Evolutionary conservation across 805 yeast species (phyloP), one percentile per base, ranked within the genome.

Genomic region (Komagataella populi): DNA sequence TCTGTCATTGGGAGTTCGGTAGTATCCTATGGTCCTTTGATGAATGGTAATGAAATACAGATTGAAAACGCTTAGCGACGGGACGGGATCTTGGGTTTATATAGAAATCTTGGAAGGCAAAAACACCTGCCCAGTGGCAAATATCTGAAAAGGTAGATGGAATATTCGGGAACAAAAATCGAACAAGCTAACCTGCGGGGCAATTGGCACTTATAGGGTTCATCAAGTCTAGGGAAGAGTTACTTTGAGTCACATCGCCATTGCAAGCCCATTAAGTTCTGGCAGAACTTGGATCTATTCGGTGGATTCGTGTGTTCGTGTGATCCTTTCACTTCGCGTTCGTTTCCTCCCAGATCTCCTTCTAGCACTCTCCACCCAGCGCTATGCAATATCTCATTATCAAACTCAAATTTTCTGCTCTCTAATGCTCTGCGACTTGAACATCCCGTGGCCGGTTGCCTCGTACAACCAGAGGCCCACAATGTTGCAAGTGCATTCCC

Each of bases 391-490:
- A 30, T 30, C 39, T 30, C 39, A 10, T 14, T 30, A 30, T 30
- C 39, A 30, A 30, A 12, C 14, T 30, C 39, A 30, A 30, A 30
- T 30, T 30, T 30, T 30, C 39, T 30, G 39, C 14, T 10, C 39
- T 30, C 14, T 4, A n/a, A 76, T 75, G 80, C 62, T 77, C 23
- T 76, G 80, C 53, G 95, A 86, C 64, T 68, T 86, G 52, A 86
- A 85, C 61, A 80, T 86, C 6, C 77, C 79, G 14, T 85, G 89
- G 85, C 93, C 93, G 0, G 76, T 73, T 51, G 64, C 62, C 14
- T 70, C 71, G 50, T 84, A 76, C 60, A 54, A 59, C 2, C 57
- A 67, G 6, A 65, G 66, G 30, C 76, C 80, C 3, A 61, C 75
- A 0, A 56, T 62, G 3, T 56, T 60, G 10, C 78, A 81, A 51